Conservation (phyloP, 768 basidiomycete genomes). For the Amanita exitialis region DNA sequence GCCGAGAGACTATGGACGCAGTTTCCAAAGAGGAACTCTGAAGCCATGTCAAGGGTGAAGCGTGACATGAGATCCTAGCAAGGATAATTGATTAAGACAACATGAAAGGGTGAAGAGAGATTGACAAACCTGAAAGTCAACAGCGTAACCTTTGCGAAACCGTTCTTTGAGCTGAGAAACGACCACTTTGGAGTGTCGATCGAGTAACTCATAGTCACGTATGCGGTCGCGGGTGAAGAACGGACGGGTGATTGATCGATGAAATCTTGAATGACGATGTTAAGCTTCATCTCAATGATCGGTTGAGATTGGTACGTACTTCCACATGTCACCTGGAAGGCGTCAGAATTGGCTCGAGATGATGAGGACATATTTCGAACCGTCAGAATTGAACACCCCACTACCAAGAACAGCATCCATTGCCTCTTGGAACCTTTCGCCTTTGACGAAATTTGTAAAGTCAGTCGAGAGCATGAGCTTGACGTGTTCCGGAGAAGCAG, state of each 20-base stretch:
- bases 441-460: constrained; percentile 52
- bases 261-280: constrained; percentile 28
- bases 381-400: constrained; percentile 65
- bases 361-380: constrained; percentile 17
- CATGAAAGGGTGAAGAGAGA: background rate
- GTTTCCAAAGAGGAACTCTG: constrained; percentile 55
- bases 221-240: constrained; percentile 54
- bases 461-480: constrained; percentile 48
- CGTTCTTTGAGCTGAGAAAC: constrained; percentile 37
- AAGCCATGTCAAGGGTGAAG: constrained; percentile 59
- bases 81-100: background rate
- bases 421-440: constrained; percentile 31
- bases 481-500: constrained; percentile 42
- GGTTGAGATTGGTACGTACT: constrained; percentile 13
- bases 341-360: background rate
- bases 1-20: constrained; percentile 44
- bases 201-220: constrained; percentile 51
- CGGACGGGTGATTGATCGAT: constrained; percentile 55
- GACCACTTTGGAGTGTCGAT: constrained; percentile 37
- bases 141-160: constrained; percentile 35
- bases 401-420: constrained; percentile 44
- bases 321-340: constrained; percentile 25
- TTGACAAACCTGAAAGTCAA: constrained; percentile 45
- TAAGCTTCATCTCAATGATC: background rate
- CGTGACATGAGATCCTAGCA: constrained; percentile 46